These are phyloP conservation scores for Vachellia collinsii DNA, from an alignment of 306 rosid species.

Conservation along the genomic window DNA sequence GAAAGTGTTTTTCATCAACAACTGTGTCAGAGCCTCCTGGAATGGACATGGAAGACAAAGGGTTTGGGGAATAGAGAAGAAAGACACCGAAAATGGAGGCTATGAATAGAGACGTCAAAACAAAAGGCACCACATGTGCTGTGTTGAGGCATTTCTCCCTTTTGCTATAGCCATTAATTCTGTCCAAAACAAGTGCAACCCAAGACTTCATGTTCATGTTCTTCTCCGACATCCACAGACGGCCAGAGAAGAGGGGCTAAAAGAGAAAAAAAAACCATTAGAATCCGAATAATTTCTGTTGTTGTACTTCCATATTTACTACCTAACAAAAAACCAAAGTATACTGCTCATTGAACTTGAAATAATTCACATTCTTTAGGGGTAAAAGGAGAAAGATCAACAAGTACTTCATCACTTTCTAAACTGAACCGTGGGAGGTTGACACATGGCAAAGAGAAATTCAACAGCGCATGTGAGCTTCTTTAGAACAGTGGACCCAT, in stretches of 20 bases:
- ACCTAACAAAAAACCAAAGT: not conserved
- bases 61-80: slow-evolving; percentile 55
- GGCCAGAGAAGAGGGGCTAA: slow-evolving; percentile 17
- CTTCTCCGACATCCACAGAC: slow-evolving; percentile 23
- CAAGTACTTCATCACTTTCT: slow-evolving; percentile 10
- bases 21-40: slow-evolving; percentile 31
- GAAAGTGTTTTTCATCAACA: slow-evolving; percentile 18
- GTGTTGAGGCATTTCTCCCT: slow-evolving; percentile 49
- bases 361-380: not conserved
- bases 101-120: slow-evolving; percentile 50
- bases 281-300: slow-evolving; percentile 30
- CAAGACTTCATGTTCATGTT: slow-evolving; percentile 47
- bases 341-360: not conserved
- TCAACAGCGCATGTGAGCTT: slow-evolving; percentile 39
- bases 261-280: slow-evolving; percentile 25
- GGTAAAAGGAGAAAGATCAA: not conserved
- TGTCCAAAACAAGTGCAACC: slow-evolving; percentile 38
- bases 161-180: slow-evolving; percentile 32
- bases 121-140: slow-evolving; percentile 45
- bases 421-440: slow-evolving; percentile 24
- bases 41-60: slow-evolving; percentile 38
- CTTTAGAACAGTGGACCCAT: not conserved
- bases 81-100: slow-evolving; percentile 52
- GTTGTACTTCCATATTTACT: slow-evolving; percentile 2
- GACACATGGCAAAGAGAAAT: slow-evolving; percentile 29